Conservation (phyloP, 2,329 filamentous ascomycete genomes). For the Colletotrichum sp. region DNA sequence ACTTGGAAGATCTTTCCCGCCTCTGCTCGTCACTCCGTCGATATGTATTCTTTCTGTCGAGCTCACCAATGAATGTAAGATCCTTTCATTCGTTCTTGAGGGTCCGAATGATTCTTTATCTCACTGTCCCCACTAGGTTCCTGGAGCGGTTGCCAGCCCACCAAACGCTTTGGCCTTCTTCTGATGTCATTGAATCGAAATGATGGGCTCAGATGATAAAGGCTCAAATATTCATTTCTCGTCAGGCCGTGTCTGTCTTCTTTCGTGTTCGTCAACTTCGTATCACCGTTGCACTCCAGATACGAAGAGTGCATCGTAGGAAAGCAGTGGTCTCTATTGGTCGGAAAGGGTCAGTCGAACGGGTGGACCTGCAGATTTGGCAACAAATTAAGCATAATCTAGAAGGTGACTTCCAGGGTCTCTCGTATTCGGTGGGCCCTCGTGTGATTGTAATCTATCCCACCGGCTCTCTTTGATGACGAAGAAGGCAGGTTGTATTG, state of each 20-base stretch:
- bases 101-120: not conserved
- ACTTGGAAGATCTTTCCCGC: slow-evolving; percentile 19
- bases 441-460: not conserved
- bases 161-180: slow-evolving; percentile 17
- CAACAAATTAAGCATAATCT: not conserved
- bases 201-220: not conserved
- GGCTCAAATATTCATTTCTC: not conserved
- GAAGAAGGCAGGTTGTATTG: not conserved
- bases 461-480: not conserved
- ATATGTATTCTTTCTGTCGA: slow-evolving; percentile 23
- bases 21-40: not conserved
- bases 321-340: not conserved
- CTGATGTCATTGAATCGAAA: not conserved
- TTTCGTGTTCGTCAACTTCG: not conserved
- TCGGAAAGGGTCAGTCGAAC: not conserved
- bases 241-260: not conserved
- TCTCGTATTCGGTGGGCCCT: not conserved
- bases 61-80: slow-evolving; percentile 22
- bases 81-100: not conserved
- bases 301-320: not conserved
- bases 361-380: not conserved
- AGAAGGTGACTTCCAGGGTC: not conserved
- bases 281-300: not conserved
- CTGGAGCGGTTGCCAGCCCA: slow-evolving; percentile 15
- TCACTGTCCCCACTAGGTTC: not conserved